Base-by-base conservation (phyloP, 75 land plant genomes). In the Ceratopteris richardii region DNA sequence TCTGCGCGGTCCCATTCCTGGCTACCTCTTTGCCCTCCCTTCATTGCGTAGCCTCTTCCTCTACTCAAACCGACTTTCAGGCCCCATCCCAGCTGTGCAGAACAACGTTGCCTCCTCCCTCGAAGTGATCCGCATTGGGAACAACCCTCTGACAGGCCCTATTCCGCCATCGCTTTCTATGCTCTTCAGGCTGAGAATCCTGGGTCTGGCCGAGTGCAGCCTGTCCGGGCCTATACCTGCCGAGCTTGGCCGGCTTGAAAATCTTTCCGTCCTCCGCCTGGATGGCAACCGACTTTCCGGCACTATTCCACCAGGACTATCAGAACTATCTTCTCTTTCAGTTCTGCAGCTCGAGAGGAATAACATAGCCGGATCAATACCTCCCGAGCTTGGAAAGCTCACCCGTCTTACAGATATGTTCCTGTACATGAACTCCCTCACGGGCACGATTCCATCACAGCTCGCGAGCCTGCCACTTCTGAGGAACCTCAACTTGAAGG, bases 331-430 rank as follows among this genome's bases (percentile, higher is more conserved):
- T 29, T 82, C 82, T 44, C 51, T 90, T 14, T 80, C 86, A 14
- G 46, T 65, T 0, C 60, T 81, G n/a, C 86, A 89, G 46, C 73
- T 89, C 61, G 85, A 88, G 60, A 57, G 61, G 23, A 87, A 82
- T 52, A 67, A 64, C 53, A 77, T 82, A 16, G 69, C 74, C 31
- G 84, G 84, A 25, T 16, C 29, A 3, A 55, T 55, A 13, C 57
- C 57, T 18, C 57, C 57, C 0, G 25, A 29, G 21, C 51, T 48
- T 20, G 9, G n/a, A 14, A 23, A 14, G 28, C 29, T 56, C 33
- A 11, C 29, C 19, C 29, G 57, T 16, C 54, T 61, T 6, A 24
- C 1, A 18, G 26, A 29, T 29, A 37, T 63, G 3, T 53, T 31
- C 23, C 43, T 65, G 0, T 2, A 44, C 2, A 23, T 20, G 23